A percentile compares a stretch with the other conserved stretches of the same genome.
Evolutionary conservation across 73 alveolate genomes (phyloP).

Genomic region (Paramecium sexaurelia): DNA sequence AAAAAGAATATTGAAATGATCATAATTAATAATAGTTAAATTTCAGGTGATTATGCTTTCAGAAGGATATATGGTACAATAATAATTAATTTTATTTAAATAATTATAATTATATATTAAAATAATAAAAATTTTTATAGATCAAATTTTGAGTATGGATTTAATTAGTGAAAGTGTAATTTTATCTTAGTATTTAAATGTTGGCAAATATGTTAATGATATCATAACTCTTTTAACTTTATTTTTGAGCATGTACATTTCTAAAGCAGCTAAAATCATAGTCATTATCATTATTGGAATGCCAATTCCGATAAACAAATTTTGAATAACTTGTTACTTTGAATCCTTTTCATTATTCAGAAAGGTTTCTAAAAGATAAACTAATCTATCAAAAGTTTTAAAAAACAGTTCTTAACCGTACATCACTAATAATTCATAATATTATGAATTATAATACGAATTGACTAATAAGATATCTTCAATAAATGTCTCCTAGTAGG

Average conservation of each 20-base stretch:
- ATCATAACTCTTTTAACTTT: constrained; percentile 1
- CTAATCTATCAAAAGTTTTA: constrained; percentile 7
- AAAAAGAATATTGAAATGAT: too few relatives aligned
- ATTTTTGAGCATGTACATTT: not conserved
- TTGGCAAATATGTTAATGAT: not conserved
- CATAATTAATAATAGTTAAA: not conserved
- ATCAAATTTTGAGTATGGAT: constrained; percentile 45
- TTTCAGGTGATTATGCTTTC: too few relatives aligned
- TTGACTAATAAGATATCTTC: not conserved
- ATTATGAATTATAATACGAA: constrained; percentile 6
- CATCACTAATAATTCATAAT: constrained; percentile 4
- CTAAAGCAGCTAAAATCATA: not conserved
- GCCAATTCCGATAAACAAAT: not conserved
- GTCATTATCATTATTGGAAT: not conserved
- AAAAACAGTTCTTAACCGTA: not conserved
- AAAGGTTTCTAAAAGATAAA: not conserved
- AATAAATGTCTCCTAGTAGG: not conserved
- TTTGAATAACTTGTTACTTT: not conserved
- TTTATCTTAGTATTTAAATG: constrained; percentile 42
- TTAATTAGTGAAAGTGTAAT: constrained; percentile 32
- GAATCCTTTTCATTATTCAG: not conserved
- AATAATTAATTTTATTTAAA: not conserved
- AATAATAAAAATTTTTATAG: not conserved
- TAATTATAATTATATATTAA: not conserved
- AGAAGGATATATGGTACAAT: too few relatives aligned